These are phyloP conservation scores for Turnera subulata DNA, from an alignment of 345 rosid species.

Conservation along the genomic window DNA sequence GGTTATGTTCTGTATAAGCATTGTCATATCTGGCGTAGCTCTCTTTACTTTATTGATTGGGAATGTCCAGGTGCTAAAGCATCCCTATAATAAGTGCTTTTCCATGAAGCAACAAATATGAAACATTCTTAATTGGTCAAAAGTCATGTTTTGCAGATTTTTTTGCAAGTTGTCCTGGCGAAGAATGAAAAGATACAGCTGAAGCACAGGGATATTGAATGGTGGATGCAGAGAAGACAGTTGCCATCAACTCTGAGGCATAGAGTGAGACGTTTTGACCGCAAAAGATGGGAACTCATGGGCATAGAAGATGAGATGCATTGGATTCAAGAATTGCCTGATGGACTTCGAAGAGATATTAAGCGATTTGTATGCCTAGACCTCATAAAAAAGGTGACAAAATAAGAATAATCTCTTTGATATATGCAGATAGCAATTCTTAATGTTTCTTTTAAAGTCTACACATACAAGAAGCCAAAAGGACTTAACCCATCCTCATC, in stretches of 20 bases:
- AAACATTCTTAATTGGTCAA: too few relatives aligned
- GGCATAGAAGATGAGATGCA: constrained; percentile 56
- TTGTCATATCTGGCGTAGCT: constrained; percentile 44
- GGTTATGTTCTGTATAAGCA: constrained; percentile 53
- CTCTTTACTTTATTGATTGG: constrained; percentile 63
- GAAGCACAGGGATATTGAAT: constrained; percentile 41
- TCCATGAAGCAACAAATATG: neutral
- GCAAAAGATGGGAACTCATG: constrained; percentile 39
- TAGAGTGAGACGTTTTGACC: constrained; percentile 48
- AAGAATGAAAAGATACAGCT: constrained; percentile 51
- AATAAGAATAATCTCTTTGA: too few relatives aligned
- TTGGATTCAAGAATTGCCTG: constrained; percentile 50
- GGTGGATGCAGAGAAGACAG: constrained; percentile 70
- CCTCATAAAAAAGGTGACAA: constrained; percentile 48
- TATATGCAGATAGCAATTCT: too few relatives aligned
- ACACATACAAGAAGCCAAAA: neutral
- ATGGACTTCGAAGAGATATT: constrained; percentile 59
- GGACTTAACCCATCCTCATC: neutral
- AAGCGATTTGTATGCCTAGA: constrained; percentile 55
- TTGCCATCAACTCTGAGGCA: constrained; percentile 43
- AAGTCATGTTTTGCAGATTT: constrained; percentile 29
- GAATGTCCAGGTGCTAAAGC: constrained; percentile 47
- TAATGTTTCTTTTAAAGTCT: too few relatives aligned
- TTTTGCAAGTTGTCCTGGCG: constrained; percentile 51
- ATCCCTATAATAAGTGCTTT: neutral